phyloP scores from a whole-genome alignment of 1,139 yeast species.

The Candida sp. region DNA sequence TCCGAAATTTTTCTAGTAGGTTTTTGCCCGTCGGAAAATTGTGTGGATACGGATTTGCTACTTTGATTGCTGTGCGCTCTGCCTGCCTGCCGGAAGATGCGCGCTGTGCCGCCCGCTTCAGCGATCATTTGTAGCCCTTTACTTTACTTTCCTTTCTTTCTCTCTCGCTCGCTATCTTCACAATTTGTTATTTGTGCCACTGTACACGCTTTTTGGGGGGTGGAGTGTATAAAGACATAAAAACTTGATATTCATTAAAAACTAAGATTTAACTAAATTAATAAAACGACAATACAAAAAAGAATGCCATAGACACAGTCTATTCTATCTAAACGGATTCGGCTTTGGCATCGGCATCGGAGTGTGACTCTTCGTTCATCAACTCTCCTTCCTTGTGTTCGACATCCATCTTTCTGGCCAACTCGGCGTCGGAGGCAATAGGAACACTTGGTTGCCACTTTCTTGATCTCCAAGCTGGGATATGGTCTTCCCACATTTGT shows the following conservation, averaged over 20 bases:
- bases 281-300: too few relatives aligned
- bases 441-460: constrained; percentile 45
- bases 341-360: constrained; percentile 11
- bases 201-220: background rate
- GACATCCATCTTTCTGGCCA: constrained; percentile 39
- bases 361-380: constrained; percentile 20
- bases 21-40: background rate
- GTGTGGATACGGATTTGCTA: background rate
- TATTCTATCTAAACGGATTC: background rate
- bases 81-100: too few relatives aligned
- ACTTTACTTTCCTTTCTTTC: too few relatives aligned
- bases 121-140: too few relatives aligned
- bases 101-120: too few relatives aligned
- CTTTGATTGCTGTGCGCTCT: background rate
- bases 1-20: background rate
- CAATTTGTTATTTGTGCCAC: background rate
- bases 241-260: background rate
- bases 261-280: background rate
- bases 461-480: constrained; percentile 65
- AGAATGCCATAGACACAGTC: background rate
- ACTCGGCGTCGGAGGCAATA: constrained; percentile 45
- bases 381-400: constrained; percentile 34
- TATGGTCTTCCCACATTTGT: constrained; percentile 57
- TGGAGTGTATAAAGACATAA: background rate
- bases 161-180: background rate